A percentile compares a stretch with the other conserved stretches of the same genome.
phyloP scores from a whole-genome alignment of 257 asterid genomes.

The Leonotis leonurus region DNA sequence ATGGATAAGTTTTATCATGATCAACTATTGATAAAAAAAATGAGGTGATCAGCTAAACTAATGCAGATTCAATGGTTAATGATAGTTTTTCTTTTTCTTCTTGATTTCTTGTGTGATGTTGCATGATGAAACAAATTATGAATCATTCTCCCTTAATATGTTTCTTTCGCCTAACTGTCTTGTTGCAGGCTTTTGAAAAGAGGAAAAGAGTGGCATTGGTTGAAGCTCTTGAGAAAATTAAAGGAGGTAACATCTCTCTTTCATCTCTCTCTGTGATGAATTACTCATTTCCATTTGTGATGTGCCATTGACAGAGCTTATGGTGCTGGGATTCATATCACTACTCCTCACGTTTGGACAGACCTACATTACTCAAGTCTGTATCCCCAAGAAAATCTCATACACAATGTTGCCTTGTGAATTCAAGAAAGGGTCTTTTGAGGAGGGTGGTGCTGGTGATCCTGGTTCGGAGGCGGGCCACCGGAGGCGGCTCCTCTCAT shows the following conservation, averaged over 20 bases:
- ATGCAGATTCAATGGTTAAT: not conserved
- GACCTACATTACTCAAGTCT: constrained; percentile 60
- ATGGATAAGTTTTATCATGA: not conserved
- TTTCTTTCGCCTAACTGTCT: not conserved
- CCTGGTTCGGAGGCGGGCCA: not conserved
- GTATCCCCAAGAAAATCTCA: constrained; percentile 50
- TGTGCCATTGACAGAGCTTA: constrained; percentile 59
- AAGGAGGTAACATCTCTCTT: constrained; percentile 61
- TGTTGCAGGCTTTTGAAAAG: constrained; percentile 53
- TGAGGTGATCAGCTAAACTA: not conserved
- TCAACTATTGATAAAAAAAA: too few relatives aligned
- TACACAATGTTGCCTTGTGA: constrained; percentile 76
- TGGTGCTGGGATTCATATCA: constrained; percentile 95
- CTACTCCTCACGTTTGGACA: constrained; percentile 80
- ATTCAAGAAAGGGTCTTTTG: not conserved
- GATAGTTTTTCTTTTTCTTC: not conserved
- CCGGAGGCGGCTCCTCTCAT: constrained; percentile 38
- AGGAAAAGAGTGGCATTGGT: constrained; percentile 56
- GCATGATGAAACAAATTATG: not conserved
- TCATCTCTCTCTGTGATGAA: not conserved
- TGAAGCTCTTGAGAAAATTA: constrained; percentile 91
- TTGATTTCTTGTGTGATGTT: not conserved
- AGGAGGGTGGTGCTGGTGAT: not conserved
- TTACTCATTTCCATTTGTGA: not conserved
- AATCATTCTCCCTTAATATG: not conserved